Conservation (phyloP, 1,139 yeast genomes). For the Chernovozyma aurita region DNA sequence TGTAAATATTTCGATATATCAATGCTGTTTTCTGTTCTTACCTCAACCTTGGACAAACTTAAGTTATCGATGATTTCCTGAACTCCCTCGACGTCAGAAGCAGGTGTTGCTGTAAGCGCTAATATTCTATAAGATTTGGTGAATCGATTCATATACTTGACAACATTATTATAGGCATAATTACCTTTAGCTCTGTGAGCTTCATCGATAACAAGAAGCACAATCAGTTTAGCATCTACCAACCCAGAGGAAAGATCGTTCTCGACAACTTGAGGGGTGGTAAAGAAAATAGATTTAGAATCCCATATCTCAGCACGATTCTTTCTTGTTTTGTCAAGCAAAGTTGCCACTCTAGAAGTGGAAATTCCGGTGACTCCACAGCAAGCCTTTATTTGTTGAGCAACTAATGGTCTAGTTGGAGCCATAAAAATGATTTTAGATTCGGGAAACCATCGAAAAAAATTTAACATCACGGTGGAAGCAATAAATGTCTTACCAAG, state of each 20-base stretch:
- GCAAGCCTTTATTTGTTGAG: constrained; percentile 95
- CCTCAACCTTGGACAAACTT: constrained; percentile 71
- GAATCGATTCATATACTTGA: constrained; percentile 57
- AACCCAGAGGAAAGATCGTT: constrained; percentile 77
- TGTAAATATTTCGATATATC: constrained; percentile 83
- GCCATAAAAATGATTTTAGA: constrained; percentile 91
- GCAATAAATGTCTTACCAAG: constrained; percentile 97
- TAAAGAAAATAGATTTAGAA: constrained; percentile 73
- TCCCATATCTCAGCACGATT: constrained; percentile 75
- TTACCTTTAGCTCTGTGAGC: constrained; percentile 93
- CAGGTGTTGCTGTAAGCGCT: constrained; percentile 96
- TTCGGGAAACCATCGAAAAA: constrained; percentile 72
- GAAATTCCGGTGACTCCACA: constrained; percentile 84
- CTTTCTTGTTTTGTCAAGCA: constrained; percentile 65
- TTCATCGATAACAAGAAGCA: constrained; percentile 84
- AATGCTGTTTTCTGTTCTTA: constrained; percentile 77
- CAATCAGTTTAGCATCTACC: constrained; percentile 69
- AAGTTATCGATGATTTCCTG: constrained; percentile 78
- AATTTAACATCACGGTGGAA: constrained; percentile 88
- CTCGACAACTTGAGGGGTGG: constrained; percentile 96
- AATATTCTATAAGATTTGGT: constrained; percentile 64
- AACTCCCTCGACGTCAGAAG: constrained; percentile 80
- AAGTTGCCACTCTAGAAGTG: constrained; percentile 67
- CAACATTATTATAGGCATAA: constrained; percentile 83
- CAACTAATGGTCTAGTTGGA: constrained; percentile 95